Base-by-base conservation (phyloP, 1,284 basidiomycete species). In the Rhodofomes roseus region DNA sequence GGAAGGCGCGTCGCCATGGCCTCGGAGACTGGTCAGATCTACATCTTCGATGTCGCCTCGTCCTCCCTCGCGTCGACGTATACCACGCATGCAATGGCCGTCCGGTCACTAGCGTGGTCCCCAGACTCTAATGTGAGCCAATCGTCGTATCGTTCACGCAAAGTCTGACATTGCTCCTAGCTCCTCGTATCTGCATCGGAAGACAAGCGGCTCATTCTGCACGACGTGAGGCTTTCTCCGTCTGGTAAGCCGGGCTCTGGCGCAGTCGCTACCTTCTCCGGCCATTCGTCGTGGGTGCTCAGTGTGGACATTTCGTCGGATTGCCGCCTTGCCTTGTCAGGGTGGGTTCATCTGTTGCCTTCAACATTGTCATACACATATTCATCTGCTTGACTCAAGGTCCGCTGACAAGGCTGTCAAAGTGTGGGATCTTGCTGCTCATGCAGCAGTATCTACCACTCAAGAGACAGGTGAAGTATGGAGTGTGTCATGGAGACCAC, bases 281-380 rank as follows among this genome's bases (percentile, higher is more conserved):
- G 93, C 0, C 93, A 96, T 71, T 81, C 88, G 1, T 93, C 92
- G 6, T 95, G 93, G 93, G 92, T 93, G 1, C 78, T 96, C 22
- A 86, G 84, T 63, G 79, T 85, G 4, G 89, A 91, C 65, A 84
- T 95, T 22, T 90, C 90, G 37, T 89, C 89, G 2, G 93, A 95
- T 70, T 84, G 83, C 4, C 82, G 85, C 60, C 79, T 93, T 14
- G 87, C 87, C 4, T 80, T 91, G 14, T 93, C 90, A 55, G 92
- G 92, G 90, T 93, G 71, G 64, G 85, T 77, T 39, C 37, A 53
- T 8, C 25, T 53, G n/a, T 34, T 52, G 31, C 59, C 20, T 31
- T 46, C 34, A 18, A 48, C 16, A 20, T 54, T 53, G 11, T 20
- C n/a, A n/a, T n/a, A n/a, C n/a, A 3, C 11, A 43, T 37, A n/a